Conservation (phyloP, 805 yeast genomes). For the Metschnikowia gelsemii region DNA sequence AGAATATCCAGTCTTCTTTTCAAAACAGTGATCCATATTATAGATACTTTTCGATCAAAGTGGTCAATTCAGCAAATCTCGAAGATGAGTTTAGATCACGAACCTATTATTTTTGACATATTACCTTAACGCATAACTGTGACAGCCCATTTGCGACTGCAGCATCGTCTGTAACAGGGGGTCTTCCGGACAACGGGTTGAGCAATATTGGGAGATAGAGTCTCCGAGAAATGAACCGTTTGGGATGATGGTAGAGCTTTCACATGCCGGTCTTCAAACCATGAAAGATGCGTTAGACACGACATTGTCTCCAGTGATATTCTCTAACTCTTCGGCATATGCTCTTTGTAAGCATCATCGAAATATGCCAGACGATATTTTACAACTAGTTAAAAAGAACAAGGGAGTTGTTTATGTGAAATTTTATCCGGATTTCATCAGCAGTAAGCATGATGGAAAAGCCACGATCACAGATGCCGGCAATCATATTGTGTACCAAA, state of each 20-base stretch:
- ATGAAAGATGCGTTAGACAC: constrained; percentile 45
- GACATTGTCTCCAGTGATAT: constrained; percentile 47
- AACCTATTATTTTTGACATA: too few species aligned
- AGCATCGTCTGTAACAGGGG: constrained; percentile 47
- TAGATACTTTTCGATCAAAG: too few species aligned
- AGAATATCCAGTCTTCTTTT: too few species aligned
- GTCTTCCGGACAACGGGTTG: constrained; percentile 46
- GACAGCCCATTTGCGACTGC: constrained; percentile 60
- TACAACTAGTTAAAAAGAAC: constrained; percentile 37
- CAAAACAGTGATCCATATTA: too few species aligned
- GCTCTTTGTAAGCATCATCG: constrained; percentile 41
- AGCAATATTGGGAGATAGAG: constrained; percentile 41
- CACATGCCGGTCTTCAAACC: constrained; percentile 49
- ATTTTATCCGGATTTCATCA: constrained; percentile 44
- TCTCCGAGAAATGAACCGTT: constrained; percentile 49
- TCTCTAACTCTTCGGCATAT: constrained; percentile 49
- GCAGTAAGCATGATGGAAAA: constrained; percentile 16
- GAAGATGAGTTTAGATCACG: too few species aligned
- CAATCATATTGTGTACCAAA: constrained; percentile 44
- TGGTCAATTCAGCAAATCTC: too few species aligned
- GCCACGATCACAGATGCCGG: constrained; percentile 48
- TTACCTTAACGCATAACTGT: constrained; percentile 55
- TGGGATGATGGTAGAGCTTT: constrained; percentile 53
- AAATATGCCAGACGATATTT: constrained; percentile 50
- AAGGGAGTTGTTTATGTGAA: constrained; percentile 50